Evolutionary conservation across 2,329 filamentous ascomycete genomes (phyloP), one percentile per base, ranked within the genome.

Genomic region (Colletotrichum godetiae): DNA sequence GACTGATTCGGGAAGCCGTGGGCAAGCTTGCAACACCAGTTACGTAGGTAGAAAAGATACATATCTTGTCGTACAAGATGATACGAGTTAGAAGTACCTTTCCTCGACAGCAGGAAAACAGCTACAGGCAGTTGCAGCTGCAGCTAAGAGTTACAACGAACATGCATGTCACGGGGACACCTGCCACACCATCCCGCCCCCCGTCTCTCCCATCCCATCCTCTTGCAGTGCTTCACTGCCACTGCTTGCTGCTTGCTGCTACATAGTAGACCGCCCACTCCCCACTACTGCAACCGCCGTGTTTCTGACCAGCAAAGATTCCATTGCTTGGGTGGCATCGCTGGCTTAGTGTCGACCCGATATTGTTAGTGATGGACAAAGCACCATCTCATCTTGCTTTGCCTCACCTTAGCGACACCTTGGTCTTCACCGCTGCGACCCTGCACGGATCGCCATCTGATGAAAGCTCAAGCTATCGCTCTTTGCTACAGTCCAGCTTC

Each of bases 1-100:
- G n/a, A 67, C 70, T 53, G 67, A 61, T 65, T 31, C 24, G 70
- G 67, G 59, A 70, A 70, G 49, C 67, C 35, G 67, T 29, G 29
- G 29, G 33, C 19, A 53, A 19, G 67, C 24, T 46, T 46, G 13
- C 42, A 49, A 49, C 42, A 22, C 19, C 7, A 19, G 42, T 49
- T 49, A 49, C 42, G 42, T 46, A 27, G 61, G 31, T 46, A 27
- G 61, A 22, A 37, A 27, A 35, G n/a, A 11, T 31, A 63, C 61
- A 53, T 53, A 1, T 11, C 6, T 35, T 35, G 8, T 7, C 13
- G 4, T 8, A 24, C 12, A 13, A 27, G 11, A 5, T 27, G 2
- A 7, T 15, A 11, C 4, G 1, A n/a, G 19, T 7, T 1, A 2
- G 5, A n/a, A 4, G 61, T 63, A 55, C 22, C 46, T 35, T n/a